phyloP scores from a whole-genome alignment of 2,329 filamentous ascomycete species.

The Bimuria novae-zelandiae region DNA sequence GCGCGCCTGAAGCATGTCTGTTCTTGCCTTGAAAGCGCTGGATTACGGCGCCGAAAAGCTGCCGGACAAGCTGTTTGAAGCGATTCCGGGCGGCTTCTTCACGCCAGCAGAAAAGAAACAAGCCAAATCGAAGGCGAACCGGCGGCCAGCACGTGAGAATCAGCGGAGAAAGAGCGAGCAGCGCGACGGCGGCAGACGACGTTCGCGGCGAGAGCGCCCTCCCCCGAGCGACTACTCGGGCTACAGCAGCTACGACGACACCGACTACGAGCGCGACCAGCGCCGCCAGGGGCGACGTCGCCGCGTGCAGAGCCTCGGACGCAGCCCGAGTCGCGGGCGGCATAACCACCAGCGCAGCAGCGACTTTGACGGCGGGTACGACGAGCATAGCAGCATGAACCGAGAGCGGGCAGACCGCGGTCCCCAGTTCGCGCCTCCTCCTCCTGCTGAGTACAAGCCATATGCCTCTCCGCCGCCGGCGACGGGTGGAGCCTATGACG shows the following conservation, averaged over 20 bases:
- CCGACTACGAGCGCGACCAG: slow-evolving; percentile 35
- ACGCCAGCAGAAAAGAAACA: slow-evolving; percentile 36
- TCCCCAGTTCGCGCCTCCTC: slow-evolving; percentile 40
- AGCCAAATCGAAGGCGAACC: slow-evolving; percentile 19
- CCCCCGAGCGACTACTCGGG: slow-evolving; percentile 35
- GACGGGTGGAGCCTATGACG: slow-evolving; percentile 16
- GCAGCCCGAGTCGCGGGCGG: slow-evolving; percentile 33
- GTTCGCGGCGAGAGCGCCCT: slow-evolving; percentile 32
- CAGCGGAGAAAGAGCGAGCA: slow-evolving; percentile 26
- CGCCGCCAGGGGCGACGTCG: slow-evolving; percentile 28
- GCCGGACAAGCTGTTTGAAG: slow-evolving; percentile 45
- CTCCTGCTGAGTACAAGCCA: slow-evolving; percentile 38
- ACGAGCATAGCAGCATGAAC: slow-evolving; percentile 31
- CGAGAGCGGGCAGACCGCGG: slow-evolving; percentile 24
- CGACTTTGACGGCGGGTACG: slow-evolving; percentile 31
- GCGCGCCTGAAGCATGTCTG: slow-evolving; percentile 36
- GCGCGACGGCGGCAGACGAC: slow-evolving; percentile 11
- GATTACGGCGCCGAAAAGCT: slow-evolving; percentile 45
- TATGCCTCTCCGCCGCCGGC: slow-evolving; percentile 29
- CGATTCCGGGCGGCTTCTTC: slow-evolving; percentile 46
- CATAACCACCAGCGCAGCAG: slow-evolving; percentile 27
- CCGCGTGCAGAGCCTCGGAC: slow-evolving; percentile 34
- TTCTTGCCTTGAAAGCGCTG: slow-evolving; percentile 46
- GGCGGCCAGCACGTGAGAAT: slow-evolving; percentile 22
- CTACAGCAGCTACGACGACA: slow-evolving; percentile 36